These are phyloP conservation scores for Pythium sp. DNA, from an alignment of 352 stramenopile genomes.

Conservation along the genomic window DNA sequence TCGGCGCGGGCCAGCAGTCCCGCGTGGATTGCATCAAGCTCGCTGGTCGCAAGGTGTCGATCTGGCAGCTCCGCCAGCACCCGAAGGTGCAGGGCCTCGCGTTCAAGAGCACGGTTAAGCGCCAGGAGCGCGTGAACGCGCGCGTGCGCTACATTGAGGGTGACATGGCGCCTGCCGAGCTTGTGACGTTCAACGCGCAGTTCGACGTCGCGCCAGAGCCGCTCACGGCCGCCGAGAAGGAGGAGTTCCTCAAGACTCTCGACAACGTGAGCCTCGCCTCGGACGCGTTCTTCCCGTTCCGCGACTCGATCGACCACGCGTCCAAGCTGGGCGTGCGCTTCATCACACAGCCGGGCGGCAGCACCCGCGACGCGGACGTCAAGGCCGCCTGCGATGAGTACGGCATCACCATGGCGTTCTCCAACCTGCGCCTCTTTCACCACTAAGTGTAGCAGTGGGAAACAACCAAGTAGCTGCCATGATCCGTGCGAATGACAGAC, in stretches of 20 bases:
- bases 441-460: constrained; percentile 81
- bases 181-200: constrained; percentile 92
- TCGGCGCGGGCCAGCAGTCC: constrained; percentile 99
- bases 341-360: constrained; percentile 95
- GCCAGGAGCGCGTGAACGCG: constrained; percentile 99
- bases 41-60: constrained; percentile 96
- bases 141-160: constrained; percentile 99
- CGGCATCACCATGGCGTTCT: constrained; percentile 99
- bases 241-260: constrained; percentile 90
- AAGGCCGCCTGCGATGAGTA: constrained; percentile 96
- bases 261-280: constrained; percentile 94
- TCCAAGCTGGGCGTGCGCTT: constrained; percentile 95
- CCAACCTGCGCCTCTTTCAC: constrained; percentile 98
- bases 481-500: constrained; percentile 2
- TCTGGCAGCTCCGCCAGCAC: constrained; percentile 99
- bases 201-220: constrained; percentile 94
- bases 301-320: constrained; percentile 98
- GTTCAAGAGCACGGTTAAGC: constrained; percentile 98
- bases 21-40: constrained; percentile 99
- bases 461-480: background rate
- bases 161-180: constrained; percentile 96
- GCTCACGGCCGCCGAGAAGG: constrained; percentile 94
- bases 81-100: constrained; percentile 93
- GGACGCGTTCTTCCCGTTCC: constrained; percentile 99
- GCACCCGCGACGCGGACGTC: constrained; percentile 89